These are phyloP conservation scores for Tylopilus intermedius DNA, from an alignment of 768 basidiomycete species.

Conservation along the genomic window DNA sequence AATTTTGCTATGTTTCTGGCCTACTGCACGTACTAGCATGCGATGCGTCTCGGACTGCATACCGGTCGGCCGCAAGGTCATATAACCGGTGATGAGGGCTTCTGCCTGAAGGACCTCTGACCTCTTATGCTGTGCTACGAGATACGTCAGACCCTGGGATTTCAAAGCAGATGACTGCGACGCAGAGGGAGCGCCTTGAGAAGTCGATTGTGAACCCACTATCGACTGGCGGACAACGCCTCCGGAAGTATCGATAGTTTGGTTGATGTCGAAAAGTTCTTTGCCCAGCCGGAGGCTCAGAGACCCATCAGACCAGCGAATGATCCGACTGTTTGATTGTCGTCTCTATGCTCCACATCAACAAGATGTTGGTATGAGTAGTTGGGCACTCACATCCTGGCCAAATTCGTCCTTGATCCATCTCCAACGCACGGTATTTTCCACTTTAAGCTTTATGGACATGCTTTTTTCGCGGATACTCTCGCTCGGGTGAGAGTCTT, in stretches of 20 bases:
- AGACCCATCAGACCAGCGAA: constrained; percentile 95
- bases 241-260: constrained; percentile 73
- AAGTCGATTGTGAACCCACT: constrained; percentile 39
- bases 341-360: constrained; percentile 46
- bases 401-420: constrained; percentile 80
- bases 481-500: constrained; percentile 51
- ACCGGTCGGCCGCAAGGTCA: constrained; percentile 79
- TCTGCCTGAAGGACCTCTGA: constrained; percentile 85
- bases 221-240: constrained; percentile 55
- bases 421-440: constrained; percentile 93
- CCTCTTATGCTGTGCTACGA: constrained; percentile 84
- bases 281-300: constrained; percentile 87
- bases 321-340: constrained; percentile 86
- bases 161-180: constrained; percentile 38
- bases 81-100: constrained; percentile 74
- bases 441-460: constrained; percentile 82
- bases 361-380: neutral
- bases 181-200: constrained; percentile 38
- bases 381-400: constrained; percentile 57
- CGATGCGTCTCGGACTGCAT: constrained; percentile 90
- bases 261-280: constrained; percentile 88
- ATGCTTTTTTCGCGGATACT: constrained; percentile 73
- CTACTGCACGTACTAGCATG: constrained; percentile 81
- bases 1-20: constrained; percentile 78
- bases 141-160: constrained; percentile 78